phyloP scores from a whole-genome alignment of 1,284 basidiomycete species.

The Afroboletus lepidellus region DNA sequence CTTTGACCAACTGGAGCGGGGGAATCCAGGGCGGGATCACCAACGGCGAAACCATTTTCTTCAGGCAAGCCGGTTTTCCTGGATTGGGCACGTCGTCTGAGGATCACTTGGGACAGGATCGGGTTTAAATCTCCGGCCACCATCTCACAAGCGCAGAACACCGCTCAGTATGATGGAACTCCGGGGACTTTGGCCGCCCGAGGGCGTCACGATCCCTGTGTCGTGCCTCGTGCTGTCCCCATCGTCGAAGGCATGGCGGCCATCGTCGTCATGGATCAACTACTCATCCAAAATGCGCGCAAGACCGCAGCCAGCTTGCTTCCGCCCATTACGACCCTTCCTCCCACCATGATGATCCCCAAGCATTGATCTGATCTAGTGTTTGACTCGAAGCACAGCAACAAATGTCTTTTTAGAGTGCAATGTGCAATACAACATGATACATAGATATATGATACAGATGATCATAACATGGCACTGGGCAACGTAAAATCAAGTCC shows the following conservation, averaged over 20 bases:
- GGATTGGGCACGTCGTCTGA: not conserved
- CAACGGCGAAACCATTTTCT: conserved; percentile 98
- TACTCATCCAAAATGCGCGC: conserved; percentile 85
- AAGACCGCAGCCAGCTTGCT: conserved; percentile 62
- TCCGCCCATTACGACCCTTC: conserved; percentile 80
- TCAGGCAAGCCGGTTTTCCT: conserved; percentile 58
- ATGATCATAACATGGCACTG: conserved; percentile 3
- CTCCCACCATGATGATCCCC: conserved; percentile 81
- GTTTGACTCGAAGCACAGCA: conserved; percentile 8
- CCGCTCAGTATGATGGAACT: conserved; percentile 91
- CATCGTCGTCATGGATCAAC: conserved; percentile 91
- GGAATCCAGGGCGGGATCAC: conserved; percentile 98
- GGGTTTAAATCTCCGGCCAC: conserved; percentile 99
- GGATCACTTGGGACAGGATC: conserved; percentile 50
- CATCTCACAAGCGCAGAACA: conserved; percentile 89
- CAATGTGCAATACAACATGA: conserved; percentile 5
- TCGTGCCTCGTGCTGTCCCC: conserved; percentile 95
- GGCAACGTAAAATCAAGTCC: not conserved
- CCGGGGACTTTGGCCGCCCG: conserved; percentile 85
- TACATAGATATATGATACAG: conserved; percentile 17
- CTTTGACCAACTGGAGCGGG: conserved; percentile 93
- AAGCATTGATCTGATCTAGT: conserved; percentile 17
- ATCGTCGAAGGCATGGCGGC: conserved; percentile 99
- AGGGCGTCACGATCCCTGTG: conserved; percentile 96
- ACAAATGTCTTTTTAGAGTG: conserved; percentile 2